A percentile compares a stretch with the other conserved stretches of the same genome.
Conservation (phyloP, 179 eudicot genomes). For the Silene coronaria region DNA sequence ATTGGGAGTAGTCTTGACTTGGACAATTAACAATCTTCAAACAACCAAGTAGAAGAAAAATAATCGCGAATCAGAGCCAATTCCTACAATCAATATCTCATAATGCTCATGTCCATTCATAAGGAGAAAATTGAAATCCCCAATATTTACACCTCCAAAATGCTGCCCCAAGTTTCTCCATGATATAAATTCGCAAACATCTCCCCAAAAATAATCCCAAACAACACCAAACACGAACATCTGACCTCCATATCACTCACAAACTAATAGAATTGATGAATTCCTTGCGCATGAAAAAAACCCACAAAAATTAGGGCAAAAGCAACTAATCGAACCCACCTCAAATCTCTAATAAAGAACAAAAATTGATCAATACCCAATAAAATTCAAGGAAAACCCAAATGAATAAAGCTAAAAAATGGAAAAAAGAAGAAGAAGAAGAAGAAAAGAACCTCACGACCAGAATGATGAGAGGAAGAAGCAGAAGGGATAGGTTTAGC, state of each 20-base stretch:
- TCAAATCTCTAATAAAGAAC: neutral
- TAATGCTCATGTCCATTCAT: neutral
- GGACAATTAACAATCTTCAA: neutral
- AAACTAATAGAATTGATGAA: neutral
- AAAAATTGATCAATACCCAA: conserved; percentile 12
- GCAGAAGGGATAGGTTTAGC: conserved; percentile 60
- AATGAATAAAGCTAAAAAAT: conserved; percentile 10
- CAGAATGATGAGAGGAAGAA: conserved; percentile 64
- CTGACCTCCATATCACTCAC: too few relatives aligned
- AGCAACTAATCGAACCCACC: neutral
- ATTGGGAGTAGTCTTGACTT: neutral
- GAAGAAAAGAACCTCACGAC: conserved; percentile 59
- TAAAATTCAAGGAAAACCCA: conserved; percentile 19
- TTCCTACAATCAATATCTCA: neutral
- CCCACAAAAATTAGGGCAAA: conserved; percentile 7
- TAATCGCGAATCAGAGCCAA: neutral
- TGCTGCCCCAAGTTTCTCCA: neutral
- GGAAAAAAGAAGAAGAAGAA: conserved; percentile 14
- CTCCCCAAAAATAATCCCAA: too few relatives aligned
- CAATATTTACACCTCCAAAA: neutral
- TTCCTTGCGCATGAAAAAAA: too few relatives aligned
- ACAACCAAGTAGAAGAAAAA: neutral
- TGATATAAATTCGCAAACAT: too few relatives aligned
- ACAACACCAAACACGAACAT: too few relatives aligned
- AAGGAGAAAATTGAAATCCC: neutral